A percentile compares a stretch with the other conserved stretches of the same genome.
Evolutionary conservation across 345 rosid species (phyloP).

Genomic region (Cochlearia excelsa): DNA sequence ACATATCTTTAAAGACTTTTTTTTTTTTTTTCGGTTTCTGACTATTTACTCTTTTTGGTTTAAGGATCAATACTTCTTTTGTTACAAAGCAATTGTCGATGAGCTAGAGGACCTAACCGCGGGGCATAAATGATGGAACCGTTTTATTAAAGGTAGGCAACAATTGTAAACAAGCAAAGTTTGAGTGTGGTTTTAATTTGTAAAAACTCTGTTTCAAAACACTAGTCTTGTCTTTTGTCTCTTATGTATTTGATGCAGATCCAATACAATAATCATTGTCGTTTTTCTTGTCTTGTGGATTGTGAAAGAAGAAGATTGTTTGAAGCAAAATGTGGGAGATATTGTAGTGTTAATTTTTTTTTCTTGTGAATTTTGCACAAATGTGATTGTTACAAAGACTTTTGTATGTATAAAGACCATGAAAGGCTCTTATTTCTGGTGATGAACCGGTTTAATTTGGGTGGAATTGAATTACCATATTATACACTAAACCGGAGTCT

Average conservation of each 20-base stretch:
- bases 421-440: not conserved
- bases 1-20: too few species aligned
- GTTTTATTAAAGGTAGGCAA: conserved; percentile 36
- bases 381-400: conserved; percentile 1
- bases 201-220: too few species aligned
- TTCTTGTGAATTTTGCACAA: not conserved
- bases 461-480: not conserved
- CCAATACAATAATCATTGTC: too few species aligned
- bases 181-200: not conserved
- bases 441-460: conserved; percentile 13
- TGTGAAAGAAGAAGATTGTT: conserved; percentile 7
- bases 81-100: conserved; percentile 66
- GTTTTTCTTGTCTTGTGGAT: too few species aligned
- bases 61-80: conserved; percentile 80
- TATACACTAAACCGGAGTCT: not conserved
- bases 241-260: too few species aligned
- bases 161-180: not conserved
- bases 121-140: conserved; percentile 26
- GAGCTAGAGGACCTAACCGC: conserved; percentile 61
- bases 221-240: too few species aligned
- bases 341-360: too few species aligned
- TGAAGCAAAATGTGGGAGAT: not conserved
- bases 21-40: too few species aligned
- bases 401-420: too few species aligned
- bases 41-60: not conserved